A percentile compares a stretch with the other conserved stretches of the same genome.
phyloP scores from a whole-genome alignment of 768 basidiomycete genomes.

The Tephrocybe sp. region DNA sequence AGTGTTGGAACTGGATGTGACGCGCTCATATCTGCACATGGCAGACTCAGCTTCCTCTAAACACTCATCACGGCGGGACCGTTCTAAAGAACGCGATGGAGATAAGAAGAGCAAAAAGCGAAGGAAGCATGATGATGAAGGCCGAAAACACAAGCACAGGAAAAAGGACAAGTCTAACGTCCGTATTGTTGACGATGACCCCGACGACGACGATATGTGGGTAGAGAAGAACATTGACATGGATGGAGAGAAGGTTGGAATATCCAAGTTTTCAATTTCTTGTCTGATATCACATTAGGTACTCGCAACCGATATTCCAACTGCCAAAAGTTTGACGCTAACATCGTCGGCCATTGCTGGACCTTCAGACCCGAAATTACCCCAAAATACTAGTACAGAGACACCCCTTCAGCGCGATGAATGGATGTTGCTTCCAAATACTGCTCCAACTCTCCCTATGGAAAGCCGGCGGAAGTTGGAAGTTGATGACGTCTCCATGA shows the following conservation, averaged over 20 bases:
- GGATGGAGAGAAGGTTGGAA: constrained; percentile 63
- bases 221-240: constrained; percentile 83
- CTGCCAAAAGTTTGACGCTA: constrained; percentile 66
- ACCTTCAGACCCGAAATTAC: constrained; percentile 45
- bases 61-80: constrained; percentile 29
- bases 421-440: constrained; percentile 79
- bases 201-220: constrained; percentile 77
- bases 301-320: constrained; percentile 73
- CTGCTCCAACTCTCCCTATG: constrained; percentile 25
- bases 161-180: constrained; percentile 43
- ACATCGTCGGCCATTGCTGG: constrained; percentile 53
- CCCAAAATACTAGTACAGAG: constrained; percentile 43
- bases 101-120: constrained; percentile 55
- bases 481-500: constrained; percentile 47
- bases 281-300: constrained; percentile 36
- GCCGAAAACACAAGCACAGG: constrained; percentile 33
- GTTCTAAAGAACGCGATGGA: constrained; percentile 34
- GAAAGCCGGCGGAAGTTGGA: constrained; percentile 22
- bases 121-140: constrained; percentile 44
- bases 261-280: not conserved
- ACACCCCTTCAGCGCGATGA: constrained; percentile 66
- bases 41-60: constrained; percentile 13
- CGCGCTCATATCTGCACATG: constrained; percentile 8
- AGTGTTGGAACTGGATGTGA: not conserved
- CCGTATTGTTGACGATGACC: constrained; percentile 68